Conservation (phyloP, 345 rosid genomes). For the Geranium brycei region DNA sequence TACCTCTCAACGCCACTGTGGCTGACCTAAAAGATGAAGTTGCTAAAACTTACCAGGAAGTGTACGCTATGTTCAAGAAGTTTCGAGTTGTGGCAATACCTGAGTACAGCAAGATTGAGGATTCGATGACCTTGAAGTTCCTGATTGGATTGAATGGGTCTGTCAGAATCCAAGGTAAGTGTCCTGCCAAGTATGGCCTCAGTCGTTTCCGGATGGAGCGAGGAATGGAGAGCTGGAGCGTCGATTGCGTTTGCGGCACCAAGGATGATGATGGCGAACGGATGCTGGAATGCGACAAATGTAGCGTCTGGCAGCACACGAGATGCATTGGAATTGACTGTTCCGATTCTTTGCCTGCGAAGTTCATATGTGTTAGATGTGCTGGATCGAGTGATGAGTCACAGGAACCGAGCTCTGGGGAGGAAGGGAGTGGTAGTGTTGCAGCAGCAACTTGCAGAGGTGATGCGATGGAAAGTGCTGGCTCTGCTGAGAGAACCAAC, state of each 20-base stretch:
- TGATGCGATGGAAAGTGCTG: constrained; percentile 15
- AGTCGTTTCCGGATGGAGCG: constrained; percentile 47
- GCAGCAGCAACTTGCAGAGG: constrained; percentile 27
- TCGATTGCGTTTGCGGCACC: constrained; percentile 57
- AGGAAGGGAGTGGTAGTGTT: constrained; percentile 1
- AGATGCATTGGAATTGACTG: constrained; percentile 57
- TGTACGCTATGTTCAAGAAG: constrained; percentile 53
- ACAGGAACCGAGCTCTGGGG: too few species aligned
- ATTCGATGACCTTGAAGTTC: constrained; percentile 33
- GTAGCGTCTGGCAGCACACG: constrained; percentile 67
- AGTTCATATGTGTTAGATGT: constrained; percentile 33
- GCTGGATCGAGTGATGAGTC: not conserved
- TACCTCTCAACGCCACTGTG: constrained; percentile 43
- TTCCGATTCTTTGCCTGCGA: constrained; percentile 27
- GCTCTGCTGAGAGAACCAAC: constrained; percentile 11
- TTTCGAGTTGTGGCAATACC: constrained; percentile 37
- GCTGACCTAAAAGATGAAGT: constrained; percentile 48
- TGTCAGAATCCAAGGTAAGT: constrained; percentile 32
- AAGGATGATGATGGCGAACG: constrained; percentile 70
- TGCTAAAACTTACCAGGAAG: constrained; percentile 46
- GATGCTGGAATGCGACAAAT: constrained; percentile 59
- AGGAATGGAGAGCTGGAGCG: constrained; percentile 52
- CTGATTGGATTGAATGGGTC: constrained; percentile 34
- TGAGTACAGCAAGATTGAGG: constrained; percentile 38
- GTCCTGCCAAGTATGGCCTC: constrained; percentile 39